phyloP scores from a whole-genome alignment of 495 filamentous ascomycete genomes.

The Podospora pseudopauciseta region DNA sequence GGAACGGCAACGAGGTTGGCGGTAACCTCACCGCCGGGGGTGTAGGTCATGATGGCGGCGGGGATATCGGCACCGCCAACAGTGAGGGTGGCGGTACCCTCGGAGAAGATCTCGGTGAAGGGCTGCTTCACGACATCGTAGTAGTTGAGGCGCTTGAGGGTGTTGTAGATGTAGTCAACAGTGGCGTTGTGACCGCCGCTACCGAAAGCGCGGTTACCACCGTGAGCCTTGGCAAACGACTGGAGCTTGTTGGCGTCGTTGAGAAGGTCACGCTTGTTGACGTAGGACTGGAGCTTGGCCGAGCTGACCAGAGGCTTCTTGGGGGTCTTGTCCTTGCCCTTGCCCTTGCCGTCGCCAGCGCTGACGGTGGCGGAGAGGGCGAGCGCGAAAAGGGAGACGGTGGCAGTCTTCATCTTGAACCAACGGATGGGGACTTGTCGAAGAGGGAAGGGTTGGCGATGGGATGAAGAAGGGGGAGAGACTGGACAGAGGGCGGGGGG shows the following conservation, averaged over 20 bases:
- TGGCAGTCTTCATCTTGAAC: conserved; percentile 17
- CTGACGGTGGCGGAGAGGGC: conserved; percentile 12
- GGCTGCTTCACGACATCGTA: conserved; percentile 60
- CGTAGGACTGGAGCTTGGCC: conserved; percentile 28
- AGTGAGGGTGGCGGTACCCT: conserved; percentile 34
- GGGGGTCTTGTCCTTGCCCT: background rate
- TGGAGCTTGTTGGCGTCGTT: conserved; percentile 45
- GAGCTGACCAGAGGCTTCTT: conserved; percentile 21
- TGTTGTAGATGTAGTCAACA: conserved; percentile 57
- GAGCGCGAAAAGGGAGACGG: conserved; percentile 13
- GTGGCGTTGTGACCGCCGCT: conserved; percentile 59
- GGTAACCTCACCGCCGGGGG: conserved; percentile 43
- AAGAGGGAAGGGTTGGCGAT: background rate
- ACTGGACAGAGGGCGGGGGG: background rate
- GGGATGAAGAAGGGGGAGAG: background rate
- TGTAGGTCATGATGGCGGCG: conserved; percentile 38
- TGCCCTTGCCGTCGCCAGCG: conserved; percentile 7
- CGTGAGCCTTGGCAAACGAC: conserved; percentile 36
- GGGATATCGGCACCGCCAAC: conserved; percentile 30
- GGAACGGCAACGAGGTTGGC: conserved; percentile 44
- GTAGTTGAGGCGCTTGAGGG: conserved; percentile 48
- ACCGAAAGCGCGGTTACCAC: conserved; percentile 56
- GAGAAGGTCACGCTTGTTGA: conserved; percentile 42
- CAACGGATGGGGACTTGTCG: background rate
- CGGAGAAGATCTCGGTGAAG: conserved; percentile 43